These are phyloP conservation scores for Backusella mclennaniae DNA, from an alignment of 192 early-diverging fungal species.

Conservation along the genomic window DNA sequence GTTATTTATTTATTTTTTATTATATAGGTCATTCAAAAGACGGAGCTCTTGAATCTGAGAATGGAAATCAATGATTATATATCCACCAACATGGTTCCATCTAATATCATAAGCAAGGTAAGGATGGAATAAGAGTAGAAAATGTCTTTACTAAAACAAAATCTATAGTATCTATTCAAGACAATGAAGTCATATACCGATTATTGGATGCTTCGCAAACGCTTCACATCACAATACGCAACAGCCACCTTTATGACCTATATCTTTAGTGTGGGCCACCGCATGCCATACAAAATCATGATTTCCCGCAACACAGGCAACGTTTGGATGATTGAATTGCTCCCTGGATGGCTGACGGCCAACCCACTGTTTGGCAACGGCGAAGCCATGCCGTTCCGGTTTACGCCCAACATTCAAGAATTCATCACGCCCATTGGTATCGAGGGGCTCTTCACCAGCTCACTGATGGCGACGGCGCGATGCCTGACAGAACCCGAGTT, in stretches of 20 bases:
- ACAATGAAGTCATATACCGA: slow-evolving; percentile 80
- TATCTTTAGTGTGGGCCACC: slow-evolving; percentile 83
- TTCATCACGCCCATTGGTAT: slow-evolving; percentile 93
- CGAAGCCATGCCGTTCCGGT: slow-evolving; percentile 94
- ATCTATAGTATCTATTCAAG: slow-evolving; percentile 63
- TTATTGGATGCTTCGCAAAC: slow-evolving; percentile 93
- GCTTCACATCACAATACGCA: slow-evolving; percentile 90
- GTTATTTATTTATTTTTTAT: background rate
- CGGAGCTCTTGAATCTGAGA: slow-evolving; percentile 73
- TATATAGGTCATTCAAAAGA: slow-evolving; percentile 43
- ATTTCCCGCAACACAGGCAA: slow-evolving; percentile 86
- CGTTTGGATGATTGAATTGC: slow-evolving; percentile 84
- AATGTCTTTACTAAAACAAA: background rate
- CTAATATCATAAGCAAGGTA: slow-evolving; percentile 81
- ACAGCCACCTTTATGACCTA: slow-evolving; percentile 90
- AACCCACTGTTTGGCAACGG: slow-evolving; percentile 60
- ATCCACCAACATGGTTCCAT: slow-evolving; percentile 79
- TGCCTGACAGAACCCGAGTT: slow-evolving; percentile 82
- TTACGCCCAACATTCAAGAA: slow-evolving; percentile 96
- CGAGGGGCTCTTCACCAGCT: slow-evolving; percentile 87
- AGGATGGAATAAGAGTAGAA: background rate
- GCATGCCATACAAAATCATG: slow-evolving; percentile 84
- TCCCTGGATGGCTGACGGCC: slow-evolving; percentile 58
- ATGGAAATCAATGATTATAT: slow-evolving; percentile 91
- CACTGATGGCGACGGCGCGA: slow-evolving; percentile 82